These are phyloP conservation scores for Lichtheimia corymbifera DNA, from an alignment of 371 early-diverging fungal genomes.

Conservation along the genomic window DNA sequence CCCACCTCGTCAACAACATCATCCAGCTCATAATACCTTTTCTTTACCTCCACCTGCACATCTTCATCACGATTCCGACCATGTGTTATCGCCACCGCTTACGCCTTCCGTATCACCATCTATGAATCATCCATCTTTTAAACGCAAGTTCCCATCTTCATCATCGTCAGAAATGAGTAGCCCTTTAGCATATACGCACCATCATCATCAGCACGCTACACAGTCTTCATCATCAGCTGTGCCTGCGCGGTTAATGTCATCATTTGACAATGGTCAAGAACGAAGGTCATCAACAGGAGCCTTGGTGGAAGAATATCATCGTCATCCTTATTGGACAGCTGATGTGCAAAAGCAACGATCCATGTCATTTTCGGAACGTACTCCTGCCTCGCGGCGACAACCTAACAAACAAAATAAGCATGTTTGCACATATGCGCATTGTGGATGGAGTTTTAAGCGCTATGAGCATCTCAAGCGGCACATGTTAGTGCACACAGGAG, in stretches of 20 bases:
- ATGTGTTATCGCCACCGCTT: constrained; percentile 45
- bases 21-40: constrained; percentile 1
- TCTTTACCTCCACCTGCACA: constrained; percentile 9
- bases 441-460: constrained; percentile 72
- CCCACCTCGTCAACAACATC: constrained; percentile 7
- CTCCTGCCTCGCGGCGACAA: constrained; percentile 25
- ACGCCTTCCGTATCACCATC: constrained; percentile 42
- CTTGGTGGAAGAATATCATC: constrained; percentile 22
- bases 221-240: constrained; percentile 1
- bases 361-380: constrained; percentile 26
- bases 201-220: constrained; percentile 10
- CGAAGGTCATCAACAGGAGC: constrained; percentile 22
- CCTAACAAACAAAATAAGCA: constrained; percentile 52
- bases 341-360: constrained; percentile 17
- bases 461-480: constrained; percentile 87
- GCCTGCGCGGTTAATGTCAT: constrained; percentile 2
- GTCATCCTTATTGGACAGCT: constrained; percentile 34
- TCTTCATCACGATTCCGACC: constrained; percentile 23
- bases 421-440: constrained; percentile 55
- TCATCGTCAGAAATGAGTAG: constrained; percentile 1
- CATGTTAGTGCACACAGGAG: constrained; percentile 71
- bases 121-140: constrained; percentile 31
- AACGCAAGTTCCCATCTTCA: constrained; percentile 30
- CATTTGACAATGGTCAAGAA: constrained; percentile 13
- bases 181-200: constrained; percentile 6